Evolutionary conservation across 2,329 filamentous ascomycete genomes (phyloP).

Genomic region (Blastomyces silverae): DNA sequence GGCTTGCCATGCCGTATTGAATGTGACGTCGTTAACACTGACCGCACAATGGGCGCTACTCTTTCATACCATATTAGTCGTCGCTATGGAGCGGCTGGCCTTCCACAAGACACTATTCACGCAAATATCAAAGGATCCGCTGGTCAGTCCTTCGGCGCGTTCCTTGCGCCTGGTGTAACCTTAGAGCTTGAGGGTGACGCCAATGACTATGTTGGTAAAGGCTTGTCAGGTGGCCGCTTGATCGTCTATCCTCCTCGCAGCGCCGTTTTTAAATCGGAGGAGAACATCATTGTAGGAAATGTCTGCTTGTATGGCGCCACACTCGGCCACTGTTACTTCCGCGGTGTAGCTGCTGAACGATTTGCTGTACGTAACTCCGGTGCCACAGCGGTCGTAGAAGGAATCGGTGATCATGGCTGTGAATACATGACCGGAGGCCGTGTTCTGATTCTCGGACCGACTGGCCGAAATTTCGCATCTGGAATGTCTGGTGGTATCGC

Average conservation of each 20-base stretch:
- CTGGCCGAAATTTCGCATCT: conserved; percentile 93
- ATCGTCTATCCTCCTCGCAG: conserved; percentile 89
- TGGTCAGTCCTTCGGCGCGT: conserved; percentile 93
- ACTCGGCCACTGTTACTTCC: conserved; percentile 88
- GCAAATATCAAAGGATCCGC: conserved; percentile 95
- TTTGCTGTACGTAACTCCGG: conserved; percentile 96
- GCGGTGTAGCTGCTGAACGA: conserved; percentile 89
- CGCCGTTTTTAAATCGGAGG: conserved; percentile 89
- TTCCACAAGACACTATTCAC: conserved; percentile 89
- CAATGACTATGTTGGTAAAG: conserved; percentile 97
- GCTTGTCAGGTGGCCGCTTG: conserved; percentile 82
- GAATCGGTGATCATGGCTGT: conserved; percentile 90
- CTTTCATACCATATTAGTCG: conserved; percentile 95
- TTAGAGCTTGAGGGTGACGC: conserved; percentile 91
- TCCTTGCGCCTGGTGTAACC: conserved; percentile 85
- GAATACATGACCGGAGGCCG: conserved; percentile 99
- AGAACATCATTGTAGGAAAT: conserved; percentile 90
- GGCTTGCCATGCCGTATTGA: conserved; percentile 88
- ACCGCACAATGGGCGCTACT: conserved; percentile 86
- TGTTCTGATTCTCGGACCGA: conserved; percentile 76
- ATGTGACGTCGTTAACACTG: conserved; percentile 93
- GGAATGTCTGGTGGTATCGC: conserved; percentile 99
- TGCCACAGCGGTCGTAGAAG: conserved; percentile 91
- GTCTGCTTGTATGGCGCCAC: conserved; percentile 94
- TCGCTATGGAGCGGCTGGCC: conserved; percentile 78